Evolutionary conservation across 1,139 yeast species (phyloP), one percentile per base, ranked within the genome.

Genomic region (Yamadazyma blattariae): DNA sequence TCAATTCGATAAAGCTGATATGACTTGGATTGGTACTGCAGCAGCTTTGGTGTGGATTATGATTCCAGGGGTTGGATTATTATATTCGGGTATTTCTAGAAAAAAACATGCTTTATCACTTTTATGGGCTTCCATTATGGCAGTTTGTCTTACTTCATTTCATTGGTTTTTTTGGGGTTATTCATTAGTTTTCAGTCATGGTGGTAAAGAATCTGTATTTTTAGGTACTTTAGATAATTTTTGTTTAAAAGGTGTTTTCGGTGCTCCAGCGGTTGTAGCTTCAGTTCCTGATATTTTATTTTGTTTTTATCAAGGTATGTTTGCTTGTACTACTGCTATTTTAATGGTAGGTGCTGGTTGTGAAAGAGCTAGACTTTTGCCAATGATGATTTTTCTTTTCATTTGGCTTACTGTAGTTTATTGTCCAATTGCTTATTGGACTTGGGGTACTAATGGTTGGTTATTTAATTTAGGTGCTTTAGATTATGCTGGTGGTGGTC

Each of bases 91-190:
- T 47, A 68, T 89, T 45, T 82, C 96, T 8, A 78, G 97, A 61
- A 89, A 89, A 61, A 87, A 88, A 64, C 96, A 90, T 53, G 96
- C 97, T 12, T 67, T 89, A 40, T 84, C 96, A 9, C 70, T 90
- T 38, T 66, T 90, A 41, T 90, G 96, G 96, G 94, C 96, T n/a
- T 82, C 95, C 4, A 67, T 90, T 57, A 88, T 87, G 86, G 89
- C 95, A 12, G 78, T 79, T 16, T 81, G 92, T 50, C 66, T 90
- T 25, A 79, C 89, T 6, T 67, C 83, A 1, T 88, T 90, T 74
- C 96, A 90, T 56, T 90, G 97, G 97, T 90, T 88, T 62, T 88
- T 88, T 67, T 88, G 97, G 96, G 97, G 97, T 40, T 90, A 85
- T 61, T 84, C 97, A 7, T 72, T 92, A 42, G 81, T 87, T 17